Conservation (phyloP, 768 basidiomycete species). For the Auriscalpium vulgare region DNA sequence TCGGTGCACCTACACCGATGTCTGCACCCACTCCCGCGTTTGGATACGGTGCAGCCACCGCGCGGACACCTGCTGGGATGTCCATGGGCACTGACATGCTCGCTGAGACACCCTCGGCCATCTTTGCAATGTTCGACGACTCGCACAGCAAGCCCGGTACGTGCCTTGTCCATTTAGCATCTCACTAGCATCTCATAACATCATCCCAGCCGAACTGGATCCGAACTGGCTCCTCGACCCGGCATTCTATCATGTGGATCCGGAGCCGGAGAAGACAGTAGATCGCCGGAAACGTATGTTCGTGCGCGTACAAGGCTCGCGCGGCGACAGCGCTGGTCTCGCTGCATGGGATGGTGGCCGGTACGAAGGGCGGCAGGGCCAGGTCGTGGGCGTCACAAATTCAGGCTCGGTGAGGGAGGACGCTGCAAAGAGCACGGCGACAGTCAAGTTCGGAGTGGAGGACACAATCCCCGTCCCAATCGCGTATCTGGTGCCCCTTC, state of each 20-base stretch:
- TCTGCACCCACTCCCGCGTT: slow-evolving; percentile 31
- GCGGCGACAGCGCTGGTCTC: slow-evolving; percentile 21
- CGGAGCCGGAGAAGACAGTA: no score
- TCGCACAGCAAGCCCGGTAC: no score
- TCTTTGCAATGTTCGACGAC: slow-evolving; percentile 12
- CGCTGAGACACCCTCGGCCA: slow-evolving; percentile 25
- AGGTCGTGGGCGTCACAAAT: slow-evolving; percentile 16
- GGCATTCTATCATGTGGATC: slow-evolving; percentile 8
- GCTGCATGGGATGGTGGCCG: slow-evolving; percentile 28
- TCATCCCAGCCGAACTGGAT: slow-evolving; percentile 23
- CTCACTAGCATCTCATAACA: not conserved
- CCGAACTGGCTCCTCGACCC: slow-evolving; percentile 36
- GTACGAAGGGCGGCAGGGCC: slow-evolving; percentile 23
- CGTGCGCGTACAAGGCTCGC: slow-evolving; percentile 31
- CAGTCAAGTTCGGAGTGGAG: slow-evolving; percentile 25
- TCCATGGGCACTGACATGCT: slow-evolving; percentile 9
- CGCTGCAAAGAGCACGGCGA: slow-evolving; percentile 21
- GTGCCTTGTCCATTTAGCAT: no score
- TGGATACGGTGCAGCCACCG: slow-evolving; percentile 25
- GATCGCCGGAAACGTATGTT: slow-evolving; percentile 29
- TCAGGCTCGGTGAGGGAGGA: slow-evolving; percentile 17
- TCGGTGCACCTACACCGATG: slow-evolving; percentile 27
- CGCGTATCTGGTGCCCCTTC: slow-evolving; percentile 33
- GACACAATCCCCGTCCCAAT: slow-evolving; percentile 31
- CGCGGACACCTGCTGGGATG: slow-evolving; percentile 22